Conservation (phyloP, 768 basidiomycete genomes). For the Kondoa subrosea region DNA sequence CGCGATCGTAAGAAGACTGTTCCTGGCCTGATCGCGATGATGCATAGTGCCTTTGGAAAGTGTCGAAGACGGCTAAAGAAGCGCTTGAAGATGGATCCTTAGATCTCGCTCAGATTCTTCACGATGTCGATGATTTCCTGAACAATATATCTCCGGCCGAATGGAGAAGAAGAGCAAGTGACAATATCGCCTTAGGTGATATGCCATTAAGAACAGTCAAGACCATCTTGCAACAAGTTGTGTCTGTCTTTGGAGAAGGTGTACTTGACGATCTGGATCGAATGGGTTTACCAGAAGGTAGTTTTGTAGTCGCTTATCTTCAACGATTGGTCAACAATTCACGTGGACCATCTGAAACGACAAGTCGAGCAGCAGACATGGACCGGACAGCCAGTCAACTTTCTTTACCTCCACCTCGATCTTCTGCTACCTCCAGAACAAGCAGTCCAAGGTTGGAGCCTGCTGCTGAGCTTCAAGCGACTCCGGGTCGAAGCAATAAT, state of each 20-base stretch:
- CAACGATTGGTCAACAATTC: conserved; percentile 61
- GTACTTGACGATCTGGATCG: conserved; percentile 78
- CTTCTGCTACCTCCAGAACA: background rate
- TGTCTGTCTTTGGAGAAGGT: conserved; percentile 76
- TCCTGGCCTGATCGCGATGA: conserved; percentile 11
- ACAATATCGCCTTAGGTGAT: conserved; percentile 84
- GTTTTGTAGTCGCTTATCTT: conserved; percentile 88
- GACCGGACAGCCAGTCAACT: background rate
- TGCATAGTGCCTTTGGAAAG: conserved; percentile 98
- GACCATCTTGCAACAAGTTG: conserved; percentile 91
- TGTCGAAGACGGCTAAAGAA: conserved; percentile 83
- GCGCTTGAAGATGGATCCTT: conserved; percentile 63
- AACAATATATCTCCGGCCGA: conserved; percentile 87
- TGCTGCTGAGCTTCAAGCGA: background rate
- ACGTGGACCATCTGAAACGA: background rate
- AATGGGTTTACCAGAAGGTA: conserved; percentile 93
- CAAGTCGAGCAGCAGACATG: background rate
- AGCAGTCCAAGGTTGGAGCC: background rate
- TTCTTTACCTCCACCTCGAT: background rate
- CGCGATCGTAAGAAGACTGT: background rate
- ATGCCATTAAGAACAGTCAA: conserved; percentile 97
- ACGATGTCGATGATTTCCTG: conserved; percentile 82
- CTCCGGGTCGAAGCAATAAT: conserved; percentile 9
- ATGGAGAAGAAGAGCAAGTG: conserved; percentile 80
- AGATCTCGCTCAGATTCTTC: conserved; percentile 74